Evolutionary conservation across 495 filamentous ascomycete species (phyloP).

Genomic region (Neohortaea acidophila): DNA sequence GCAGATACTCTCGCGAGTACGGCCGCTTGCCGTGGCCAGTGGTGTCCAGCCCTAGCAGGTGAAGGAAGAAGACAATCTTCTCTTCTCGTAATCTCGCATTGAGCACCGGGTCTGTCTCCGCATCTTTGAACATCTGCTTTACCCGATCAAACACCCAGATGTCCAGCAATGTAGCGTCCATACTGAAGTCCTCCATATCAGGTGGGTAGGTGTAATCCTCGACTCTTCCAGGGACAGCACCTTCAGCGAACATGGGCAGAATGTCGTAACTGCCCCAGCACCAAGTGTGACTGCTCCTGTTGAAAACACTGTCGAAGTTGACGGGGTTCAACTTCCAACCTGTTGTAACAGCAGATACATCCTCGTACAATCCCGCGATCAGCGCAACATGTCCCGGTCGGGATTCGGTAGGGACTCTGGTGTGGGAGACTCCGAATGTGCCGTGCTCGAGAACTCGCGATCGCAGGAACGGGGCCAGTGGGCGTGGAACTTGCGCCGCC

Average conservation of each 20-base stretch:
- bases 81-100: conserved; percentile 60
- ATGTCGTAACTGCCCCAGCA: conserved; percentile 99
- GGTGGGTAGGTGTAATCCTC: conserved; percentile 70
- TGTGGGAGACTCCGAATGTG: conserved; percentile 98
- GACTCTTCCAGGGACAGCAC: conserved; percentile 72
- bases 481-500: conserved; percentile 41
- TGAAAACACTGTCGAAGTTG: conserved; percentile 98
- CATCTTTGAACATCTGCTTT: conserved; percentile 68
- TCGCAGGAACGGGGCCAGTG: conserved; percentile 85
- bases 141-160: conserved; percentile 93
- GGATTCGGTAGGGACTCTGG: conserved; percentile 92
- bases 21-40: conserved; percentile 78
- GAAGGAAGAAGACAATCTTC: conserved; percentile 89
- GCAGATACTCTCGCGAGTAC: conserved; percentile 87
- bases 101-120: conserved; percentile 61
- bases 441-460: conserved; percentile 74
- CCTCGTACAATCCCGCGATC: conserved; percentile 94
- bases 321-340: conserved; percentile 99
- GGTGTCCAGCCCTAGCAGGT: conserved; percentile 90
- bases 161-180: conserved; percentile 67
- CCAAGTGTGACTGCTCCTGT: conserved; percentile 91
- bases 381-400: conserved; percentile 93
- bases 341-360: conserved; percentile 92
- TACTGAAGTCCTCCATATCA: conserved; percentile 79
- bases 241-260: conserved; percentile 89